A percentile compares a stretch with the other conserved stretches of the same genome.
These are phyloP conservation scores for Coemansia brasiliensis DNA, from an alignment of 192 early-diverging fungal species.

Conservation along the genomic window DNA sequence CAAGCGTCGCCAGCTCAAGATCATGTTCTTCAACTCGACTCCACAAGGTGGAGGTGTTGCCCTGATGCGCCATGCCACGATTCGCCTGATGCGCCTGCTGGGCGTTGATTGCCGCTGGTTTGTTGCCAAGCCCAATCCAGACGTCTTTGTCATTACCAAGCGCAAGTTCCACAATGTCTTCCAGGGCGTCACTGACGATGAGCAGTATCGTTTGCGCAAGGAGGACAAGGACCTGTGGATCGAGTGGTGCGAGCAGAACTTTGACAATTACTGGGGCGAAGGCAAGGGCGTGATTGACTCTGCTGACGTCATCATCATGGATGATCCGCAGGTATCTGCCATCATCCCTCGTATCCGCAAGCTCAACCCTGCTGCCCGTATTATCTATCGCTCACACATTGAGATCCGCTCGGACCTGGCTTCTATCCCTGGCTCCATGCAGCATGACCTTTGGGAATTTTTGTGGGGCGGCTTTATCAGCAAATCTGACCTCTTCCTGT, in stretches of 20 bases:
- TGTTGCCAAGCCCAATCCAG: slow-evolving; percentile 79
- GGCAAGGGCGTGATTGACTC: slow-evolving; percentile 64
- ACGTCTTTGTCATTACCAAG: slow-evolving; percentile 86
- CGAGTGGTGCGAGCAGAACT: slow-evolving; percentile 69
- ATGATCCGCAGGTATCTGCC: slow-evolving; percentile 81
- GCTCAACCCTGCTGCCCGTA: slow-evolving; percentile 64
- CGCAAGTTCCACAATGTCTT: slow-evolving; percentile 86
- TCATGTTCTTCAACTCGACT: slow-evolving; percentile 80
- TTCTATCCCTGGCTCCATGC: slow-evolving; percentile 60
- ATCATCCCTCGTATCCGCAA: slow-evolving; percentile 78
- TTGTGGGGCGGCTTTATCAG: slow-evolving; percentile 69
- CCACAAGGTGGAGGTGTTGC: slow-evolving; percentile 86
- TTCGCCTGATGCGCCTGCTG: slow-evolving; percentile 68
- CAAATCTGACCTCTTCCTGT: slow-evolving; percentile 74
- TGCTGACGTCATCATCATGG: slow-evolving; percentile 84
- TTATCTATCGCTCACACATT: slow-evolving; percentile 84
- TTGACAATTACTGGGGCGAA: slow-evolving; percentile 71
- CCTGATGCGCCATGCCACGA: slow-evolving; percentile 82
- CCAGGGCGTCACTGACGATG: slow-evolving; percentile 73
- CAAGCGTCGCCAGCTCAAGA: slow-evolving; percentile 59
- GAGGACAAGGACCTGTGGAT: slow-evolving; percentile 66
- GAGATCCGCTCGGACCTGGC: slow-evolving; percentile 79
- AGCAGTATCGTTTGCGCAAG: slow-evolving; percentile 47
- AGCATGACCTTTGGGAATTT: slow-evolving; percentile 75
- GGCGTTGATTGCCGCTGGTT: slow-evolving; percentile 72